Evolutionary conservation across 768 basidiomycete species (phyloP).

Genomic region (Kwoniella dejecticola): DNA sequence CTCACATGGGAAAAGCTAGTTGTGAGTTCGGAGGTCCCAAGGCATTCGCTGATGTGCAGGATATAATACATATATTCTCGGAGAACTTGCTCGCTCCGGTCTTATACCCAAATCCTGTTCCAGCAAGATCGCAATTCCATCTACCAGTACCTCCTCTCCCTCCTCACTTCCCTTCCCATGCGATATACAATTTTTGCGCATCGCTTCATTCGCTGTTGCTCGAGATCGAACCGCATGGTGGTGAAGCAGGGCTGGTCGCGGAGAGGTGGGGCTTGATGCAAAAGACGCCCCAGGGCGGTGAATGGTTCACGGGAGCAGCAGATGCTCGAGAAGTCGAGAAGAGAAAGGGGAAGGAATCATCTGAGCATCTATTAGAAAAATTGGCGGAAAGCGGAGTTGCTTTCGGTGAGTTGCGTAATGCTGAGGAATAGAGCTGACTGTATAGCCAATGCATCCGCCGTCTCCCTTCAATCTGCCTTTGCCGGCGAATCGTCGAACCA

Average conservation of each 20-base stretch:
- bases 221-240: constrained; percentile 25
- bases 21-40: constrained; percentile 24
- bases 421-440: constrained; percentile 1
- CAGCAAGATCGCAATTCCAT: constrained; percentile 36
- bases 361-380: constrained; percentile 19
- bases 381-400: constrained; percentile 30
- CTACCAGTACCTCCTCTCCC: constrained; percentile 39
- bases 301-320: constrained; percentile 44
- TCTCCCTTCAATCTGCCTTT: constrained; percentile 34
- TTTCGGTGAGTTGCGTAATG: constrained; percentile 34
- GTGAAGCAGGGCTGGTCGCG: neutral
- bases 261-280: constrained; percentile 46
- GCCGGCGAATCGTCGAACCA: constrained; percentile 8
- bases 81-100: constrained; percentile 42
- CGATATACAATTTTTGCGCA: constrained; percentile 46
- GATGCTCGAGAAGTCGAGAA: constrained; percentile 30
- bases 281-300: constrained; percentile 33
- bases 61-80: constrained; percentile 38
- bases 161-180: constrained; percentile 40
- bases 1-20: constrained; percentile 46
- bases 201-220: constrained; percentile 34
- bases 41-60: constrained; percentile 26
- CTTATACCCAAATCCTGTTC: constrained; percentile 45
- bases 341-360: constrained; percentile 3
- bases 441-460: constrained; percentile 35